Evolutionary conservation across 129 eudicot species (phyloP).

Genomic region (Saposhnikovia divaricata): DNA sequence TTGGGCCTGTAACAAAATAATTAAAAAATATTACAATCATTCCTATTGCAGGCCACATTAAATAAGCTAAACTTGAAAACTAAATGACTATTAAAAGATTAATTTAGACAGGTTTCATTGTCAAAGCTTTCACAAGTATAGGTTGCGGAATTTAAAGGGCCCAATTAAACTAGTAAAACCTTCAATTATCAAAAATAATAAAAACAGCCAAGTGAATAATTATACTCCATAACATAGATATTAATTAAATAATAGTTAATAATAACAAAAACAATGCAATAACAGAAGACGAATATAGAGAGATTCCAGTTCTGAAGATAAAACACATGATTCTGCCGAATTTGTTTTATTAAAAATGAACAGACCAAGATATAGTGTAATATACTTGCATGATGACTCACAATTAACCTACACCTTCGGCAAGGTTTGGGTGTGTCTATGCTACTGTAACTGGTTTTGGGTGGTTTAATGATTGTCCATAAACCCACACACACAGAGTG

Average conservation of each 20-base stretch:
- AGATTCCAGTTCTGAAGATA: not conserved
- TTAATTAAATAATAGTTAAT: not conserved
- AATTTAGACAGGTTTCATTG: not conserved
- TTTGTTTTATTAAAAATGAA: not conserved
- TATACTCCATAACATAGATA: not conserved
- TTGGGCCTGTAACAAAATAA: slow-evolving; percentile 52
- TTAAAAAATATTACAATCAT: slow-evolving; percentile 2
- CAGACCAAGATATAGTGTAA: not conserved
- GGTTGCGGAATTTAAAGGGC: not conserved
- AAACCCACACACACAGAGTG: not conserved
- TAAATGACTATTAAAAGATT: not conserved
- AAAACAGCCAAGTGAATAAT: not conserved
- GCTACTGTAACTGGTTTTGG: not conserved
- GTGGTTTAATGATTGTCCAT: not conserved
- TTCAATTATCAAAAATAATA: not conserved
- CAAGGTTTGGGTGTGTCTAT: not conserved
- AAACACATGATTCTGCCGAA: not conserved
- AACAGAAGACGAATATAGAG: not conserved
- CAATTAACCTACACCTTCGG: not conserved
- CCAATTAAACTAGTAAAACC: not conserved
- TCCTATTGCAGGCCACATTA: not conserved
- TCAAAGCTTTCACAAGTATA: not conserved
- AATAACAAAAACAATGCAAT: not conserved
- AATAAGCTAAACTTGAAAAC: not conserved
- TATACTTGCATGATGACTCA: not conserved